phyloP scores from a whole-genome alignment of 2,329 filamentous ascomycete genomes.

The Penicillium sp. region DNA sequence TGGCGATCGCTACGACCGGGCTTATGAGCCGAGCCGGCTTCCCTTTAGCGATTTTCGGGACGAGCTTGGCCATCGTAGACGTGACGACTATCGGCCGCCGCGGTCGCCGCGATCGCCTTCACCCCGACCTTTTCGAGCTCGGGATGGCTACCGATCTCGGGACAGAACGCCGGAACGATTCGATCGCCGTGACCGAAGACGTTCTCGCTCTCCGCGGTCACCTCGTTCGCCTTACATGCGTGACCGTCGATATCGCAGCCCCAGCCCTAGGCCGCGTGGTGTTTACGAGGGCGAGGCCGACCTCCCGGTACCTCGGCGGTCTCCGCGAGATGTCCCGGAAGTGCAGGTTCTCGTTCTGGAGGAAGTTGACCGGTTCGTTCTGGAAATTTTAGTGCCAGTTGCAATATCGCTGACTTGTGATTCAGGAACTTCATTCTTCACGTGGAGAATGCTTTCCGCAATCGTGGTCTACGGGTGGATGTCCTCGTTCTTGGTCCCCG shows the following conservation, averaged over 20 bases:
- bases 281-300: slow-evolving; percentile 58
- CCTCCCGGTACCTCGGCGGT: slow-evolving; percentile 69
- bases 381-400: neutral
- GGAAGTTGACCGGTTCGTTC: slow-evolving; percentile 60
- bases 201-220: slow-evolving; percentile 60
- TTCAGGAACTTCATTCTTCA: slow-evolving; percentile 72
- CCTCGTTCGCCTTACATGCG: slow-evolving; percentile 52
- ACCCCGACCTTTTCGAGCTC: slow-evolving; percentile 57
- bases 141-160: slow-evolving; percentile 60
- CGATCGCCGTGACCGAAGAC: slow-evolving; percentile 55
- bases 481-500: slow-evolving; percentile 76
- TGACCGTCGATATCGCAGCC: slow-evolving; percentile 66
- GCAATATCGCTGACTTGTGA: slow-evolving; percentile 7
- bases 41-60: slow-evolving; percentile 52
- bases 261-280: slow-evolving; percentile 60
- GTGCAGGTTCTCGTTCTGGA: slow-evolving; percentile 83
- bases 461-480: slow-evolving; percentile 69
- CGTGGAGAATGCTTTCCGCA: slow-evolving; percentile 72
- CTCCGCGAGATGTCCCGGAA: slow-evolving; percentile 75
- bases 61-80: slow-evolving; percentile 45
- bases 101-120: slow-evolving; percentile 56
- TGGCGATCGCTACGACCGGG: slow-evolving; percentile 47
- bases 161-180: slow-evolving; percentile 50
- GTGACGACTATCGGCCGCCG: slow-evolving; percentile 64
- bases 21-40: slow-evolving; percentile 34